Conservation (phyloP, 805 yeast species). For the Saccharomycopsis fibuligera region DNA sequence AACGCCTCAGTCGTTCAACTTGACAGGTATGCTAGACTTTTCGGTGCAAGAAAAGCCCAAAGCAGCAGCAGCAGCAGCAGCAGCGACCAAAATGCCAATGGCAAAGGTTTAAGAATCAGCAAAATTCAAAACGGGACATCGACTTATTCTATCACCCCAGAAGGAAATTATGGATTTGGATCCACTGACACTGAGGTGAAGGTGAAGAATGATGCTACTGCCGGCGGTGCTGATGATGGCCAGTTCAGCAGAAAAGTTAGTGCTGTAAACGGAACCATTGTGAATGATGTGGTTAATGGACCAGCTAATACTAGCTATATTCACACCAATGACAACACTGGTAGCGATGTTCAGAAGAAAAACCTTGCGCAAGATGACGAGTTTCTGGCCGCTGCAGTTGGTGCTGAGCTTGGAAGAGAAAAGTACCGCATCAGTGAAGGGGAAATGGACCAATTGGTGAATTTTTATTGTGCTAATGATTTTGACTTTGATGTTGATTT, state of each 20-base stretch:
- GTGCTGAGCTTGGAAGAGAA: neutral
- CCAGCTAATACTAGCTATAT: neutral
- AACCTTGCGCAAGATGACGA: too few relatives aligned
- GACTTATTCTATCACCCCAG: slow-evolving; percentile 30
- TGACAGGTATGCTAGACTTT: neutral
- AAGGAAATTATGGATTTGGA: slow-evolving; percentile 37
- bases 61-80: too few relatives aligned
- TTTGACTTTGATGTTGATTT: too few relatives aligned
- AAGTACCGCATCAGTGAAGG: neutral
- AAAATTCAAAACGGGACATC: slow-evolving; percentile 37
- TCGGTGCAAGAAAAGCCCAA: neutral
- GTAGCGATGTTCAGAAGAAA: too few relatives aligned
- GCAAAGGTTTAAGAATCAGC: slow-evolving; percentile 23
- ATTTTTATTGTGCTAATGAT: too few relatives aligned
- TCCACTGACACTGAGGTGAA: slow-evolving; percentile 7
- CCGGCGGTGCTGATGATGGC: neutral
- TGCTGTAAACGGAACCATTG: slow-evolving; percentile 28
- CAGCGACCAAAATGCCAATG: too few relatives aligned
- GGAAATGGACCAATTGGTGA: neutral
- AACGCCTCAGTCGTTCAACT: neutral
- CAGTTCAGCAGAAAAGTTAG: slow-evolving; percentile 29
- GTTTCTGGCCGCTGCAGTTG: neutral
- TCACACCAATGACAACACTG: neutral
- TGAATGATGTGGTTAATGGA: neutral
- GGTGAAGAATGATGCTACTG: neutral